A percentile compares a stretch with the other conserved stretches of the same genome.
Evolutionary conservation across 495 filamentous ascomycete species (phyloP).

Genomic region (Tuber microsphaerosporum): DNA sequence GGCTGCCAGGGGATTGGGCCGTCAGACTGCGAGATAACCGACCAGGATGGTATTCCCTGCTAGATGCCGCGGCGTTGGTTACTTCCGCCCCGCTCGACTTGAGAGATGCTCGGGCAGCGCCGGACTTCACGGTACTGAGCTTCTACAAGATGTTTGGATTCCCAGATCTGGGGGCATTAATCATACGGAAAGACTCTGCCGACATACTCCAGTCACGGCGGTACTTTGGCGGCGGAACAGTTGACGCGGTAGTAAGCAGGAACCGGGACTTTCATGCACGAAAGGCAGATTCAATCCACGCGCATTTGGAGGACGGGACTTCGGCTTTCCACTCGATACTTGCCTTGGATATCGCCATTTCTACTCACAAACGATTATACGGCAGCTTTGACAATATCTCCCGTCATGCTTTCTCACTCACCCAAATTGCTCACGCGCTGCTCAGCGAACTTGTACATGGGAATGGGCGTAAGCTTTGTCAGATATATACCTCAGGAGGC

Average conservation of each 20-base stretch:
- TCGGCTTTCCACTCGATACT: slow-evolving; percentile 81
- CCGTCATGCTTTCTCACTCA: slow-evolving; percentile 66
- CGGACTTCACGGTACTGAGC: slow-evolving; percentile 83
- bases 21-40: slow-evolving; percentile 46
- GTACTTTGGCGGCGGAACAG: slow-evolving; percentile 95
- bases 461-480: slow-evolving; percentile 51
- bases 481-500: slow-evolving; percentile 43
- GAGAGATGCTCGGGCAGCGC: slow-evolving; percentile 53
- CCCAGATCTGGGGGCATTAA: slow-evolving; percentile 79
- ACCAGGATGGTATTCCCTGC: slow-evolving; percentile 56
- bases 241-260: slow-evolving; percentile 63
- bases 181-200: slow-evolving; percentile 62
- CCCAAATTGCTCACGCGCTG: slow-evolving; percentile 52
- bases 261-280: slow-evolving; percentile 66
- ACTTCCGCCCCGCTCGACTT: slow-evolving; percentile 72
- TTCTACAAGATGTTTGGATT: slow-evolving; percentile 98
- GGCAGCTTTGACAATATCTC: slow-evolving; percentile 63
- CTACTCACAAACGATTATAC: slow-evolving; percentile 62
- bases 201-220: slow-evolving; percentile 55
- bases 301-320: slow-evolving; percentile 81
- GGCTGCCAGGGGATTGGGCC: slow-evolving; percentile 67
- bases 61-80: slow-evolving; percentile 84
- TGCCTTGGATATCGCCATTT: slow-evolving; percentile 66
- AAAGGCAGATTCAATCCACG: slow-evolving; percentile 66
- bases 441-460: slow-evolving; percentile 57